Base-by-base conservation (phyloP, 495 filamentous ascomycete species). In the Aspergillus olivimuriae region DNA sequence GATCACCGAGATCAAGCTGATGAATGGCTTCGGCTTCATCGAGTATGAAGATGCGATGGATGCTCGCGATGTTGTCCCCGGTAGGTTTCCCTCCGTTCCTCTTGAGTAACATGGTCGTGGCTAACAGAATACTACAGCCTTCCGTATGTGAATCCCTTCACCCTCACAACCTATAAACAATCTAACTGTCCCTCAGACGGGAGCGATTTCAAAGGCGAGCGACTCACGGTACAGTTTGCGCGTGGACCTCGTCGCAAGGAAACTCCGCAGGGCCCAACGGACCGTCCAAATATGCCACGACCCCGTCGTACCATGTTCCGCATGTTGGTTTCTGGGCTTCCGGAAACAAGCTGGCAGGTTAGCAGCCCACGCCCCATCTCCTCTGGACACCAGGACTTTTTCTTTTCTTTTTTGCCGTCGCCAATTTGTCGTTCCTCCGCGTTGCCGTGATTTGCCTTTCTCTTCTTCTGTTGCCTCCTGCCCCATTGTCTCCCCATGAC, bases 331-430 rank as follows among this genome's bases (percentile, higher is more conserved):
- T 86, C 86, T 77, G 90, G 89, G 72, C 89, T 98, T 70, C 90
- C 91, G 58, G 94, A 97, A 76, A 97, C 94, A 75, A 95, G 89
- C 80, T 98, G 92, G 92, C 92, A 98, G 92, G 92, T 98, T 86
- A 94, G 92, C 86, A 83, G 60, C 68, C 65, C 70, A 73, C 46
- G 64, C 67, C 72, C 74, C 71, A 72, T 80, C 75, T 64, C 63
- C 70, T 73, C 48, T 52, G 58, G 61, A 60, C 51, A 61, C 41
- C 43, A 30, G 15, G 34, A 34, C 36, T 46, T 34, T 48, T 56
- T 41, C 55, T 32, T 43, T 46, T 15, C 34, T 34, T 41, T 38
- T 31, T 30, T 34, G 30, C n/a, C n/a, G n/a, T n/a, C n/a, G n/a
- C n/a, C n/a, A n/a, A n/a, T n/a, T n/a, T n/a, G n/a, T n/a, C n/a